Conservation (phyloP, 768 basidiomycete species). For the Mycena belliarum region DNA sequence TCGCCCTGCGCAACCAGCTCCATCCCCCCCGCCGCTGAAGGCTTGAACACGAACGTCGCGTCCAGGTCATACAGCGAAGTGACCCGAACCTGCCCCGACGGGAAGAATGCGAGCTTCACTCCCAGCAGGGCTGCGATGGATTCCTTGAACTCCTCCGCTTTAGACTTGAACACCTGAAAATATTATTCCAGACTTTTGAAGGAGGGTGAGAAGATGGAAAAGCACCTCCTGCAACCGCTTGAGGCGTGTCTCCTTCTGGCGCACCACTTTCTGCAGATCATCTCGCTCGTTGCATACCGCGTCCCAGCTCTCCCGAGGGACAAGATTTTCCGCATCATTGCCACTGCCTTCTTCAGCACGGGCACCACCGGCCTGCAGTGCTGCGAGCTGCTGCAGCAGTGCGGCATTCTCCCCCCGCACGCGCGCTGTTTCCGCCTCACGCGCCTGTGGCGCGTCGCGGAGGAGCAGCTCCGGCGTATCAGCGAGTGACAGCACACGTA, state of each 20-base stretch:
- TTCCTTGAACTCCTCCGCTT: constrained; percentile 89
- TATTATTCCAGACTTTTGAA: neutral
- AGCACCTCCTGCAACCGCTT: constrained; percentile 76
- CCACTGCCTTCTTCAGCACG: constrained; percentile 11
- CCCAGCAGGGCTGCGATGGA: constrained; percentile 89
- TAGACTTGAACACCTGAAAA: constrained; percentile 74
- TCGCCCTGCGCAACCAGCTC: constrained; percentile 75
- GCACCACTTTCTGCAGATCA: constrained; percentile 62
- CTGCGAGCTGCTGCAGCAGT: constrained; percentile 64
- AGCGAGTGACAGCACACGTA: constrained; percentile 64
- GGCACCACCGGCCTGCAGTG: constrained; percentile 51
- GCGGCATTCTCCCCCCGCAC: constrained; percentile 85
- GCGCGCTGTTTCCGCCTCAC: constrained; percentile 73
- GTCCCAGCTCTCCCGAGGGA: constrained; percentile 83
- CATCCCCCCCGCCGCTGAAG: constrained; percentile 52
- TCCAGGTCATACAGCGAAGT: constrained; percentile 89
- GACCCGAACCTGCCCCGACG: constrained; percentile 86
- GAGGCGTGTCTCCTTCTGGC: constrained; percentile 82
- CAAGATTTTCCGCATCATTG: constrained; percentile 40
- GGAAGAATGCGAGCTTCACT: constrained; percentile 88
- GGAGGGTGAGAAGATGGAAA: neutral
- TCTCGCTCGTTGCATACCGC: constrained; percentile 66
- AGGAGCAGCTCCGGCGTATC: constrained; percentile 87
- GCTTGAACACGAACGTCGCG: constrained; percentile 87
- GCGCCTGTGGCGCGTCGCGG: constrained; percentile 53